Evolutionary conservation across 495 filamentous ascomycete species (phyloP), one percentile per base, ranked within the genome.

Genomic region (Aspergillus wentii): DNA sequence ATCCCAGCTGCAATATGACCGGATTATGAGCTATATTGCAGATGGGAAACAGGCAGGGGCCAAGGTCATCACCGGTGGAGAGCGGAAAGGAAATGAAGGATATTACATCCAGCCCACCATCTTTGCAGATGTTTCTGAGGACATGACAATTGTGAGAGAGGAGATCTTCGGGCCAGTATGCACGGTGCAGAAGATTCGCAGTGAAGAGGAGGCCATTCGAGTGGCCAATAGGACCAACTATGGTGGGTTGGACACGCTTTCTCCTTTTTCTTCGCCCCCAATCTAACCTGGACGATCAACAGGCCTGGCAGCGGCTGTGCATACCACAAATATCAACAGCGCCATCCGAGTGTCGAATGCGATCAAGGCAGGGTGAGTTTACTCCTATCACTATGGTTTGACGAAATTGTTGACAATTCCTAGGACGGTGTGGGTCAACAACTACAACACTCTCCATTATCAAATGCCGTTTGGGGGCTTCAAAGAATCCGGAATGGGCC

Each of bases 111-210:
- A 95, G 76, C 91, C 91, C 18, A 97, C 91, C 51, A 88, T 97
- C 64, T 96, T 97, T 81, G 84, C 80, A 61, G 80, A 91, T 61
- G 91, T 96, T 40, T 81, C 71, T 30, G 63, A 76, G 42, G 76
- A 94, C 62, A 96, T 97, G 91, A 95, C 94, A 83, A 95, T 97
- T 63, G 85, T 91, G 77, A 82, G 91, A 71, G 91, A 97, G 71
- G 91, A 97, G 72, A 96, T 97, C 67, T 97, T 97, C 66, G 91
- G 91, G 35, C 91, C 91, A 36, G 91, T 97, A 42, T 86, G 87
- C 68, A 81, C 85, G 36, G 85, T 97, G 51, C 79, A 87, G 70
- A 97, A 96, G 71, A 96, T 97, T 78, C 83, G 82, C 71, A 82
- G 78, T 47, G 82, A 88, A 65, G 89, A 82, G 8, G 91, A 97